Evolutionary conservation across 192 early-diverging fungal species (phyloP).

Genomic region (Physocladia obscura): DNA sequence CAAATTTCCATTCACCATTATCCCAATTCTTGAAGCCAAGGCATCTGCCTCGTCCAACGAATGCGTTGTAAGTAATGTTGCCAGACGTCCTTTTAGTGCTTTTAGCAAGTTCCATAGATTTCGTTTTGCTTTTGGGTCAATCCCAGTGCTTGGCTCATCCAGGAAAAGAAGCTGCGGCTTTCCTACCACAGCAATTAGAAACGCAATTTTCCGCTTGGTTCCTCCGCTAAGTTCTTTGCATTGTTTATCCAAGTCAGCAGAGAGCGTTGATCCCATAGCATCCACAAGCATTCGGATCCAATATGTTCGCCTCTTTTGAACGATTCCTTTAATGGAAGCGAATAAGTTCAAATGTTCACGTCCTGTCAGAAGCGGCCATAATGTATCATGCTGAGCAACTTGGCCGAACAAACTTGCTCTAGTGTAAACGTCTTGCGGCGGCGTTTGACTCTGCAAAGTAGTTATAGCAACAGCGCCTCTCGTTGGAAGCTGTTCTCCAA

Average conservation of each 20-base stretch:
- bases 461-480: slow-evolving; percentile 34
- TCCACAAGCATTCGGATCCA: slow-evolving; percentile 20
- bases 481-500: slow-evolving; percentile 32
- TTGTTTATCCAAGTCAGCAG: not conserved
- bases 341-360: slow-evolving; percentile 42
- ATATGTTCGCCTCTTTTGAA: not conserved
- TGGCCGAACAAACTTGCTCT: slow-evolving; percentile 20
- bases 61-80: slow-evolving; percentile 40
- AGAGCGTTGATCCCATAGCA: slow-evolving; percentile 7
- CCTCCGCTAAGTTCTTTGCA: slow-evolving; percentile 30
- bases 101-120: slow-evolving; percentile 34
- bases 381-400: slow-evolving; percentile 39
- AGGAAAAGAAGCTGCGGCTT: slow-evolving; percentile 29
- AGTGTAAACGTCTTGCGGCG: slow-evolving; percentile 19
- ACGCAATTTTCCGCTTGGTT: slow-evolving; percentile 21
- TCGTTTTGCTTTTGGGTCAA: slow-evolving; percentile 36
- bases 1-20: slow-evolving; percentile 32
- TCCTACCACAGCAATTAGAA: slow-evolving; percentile 32
- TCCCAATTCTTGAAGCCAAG: slow-evolving; percentile 34
- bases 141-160: slow-evolving; percentile 17
- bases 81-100: not conserved
- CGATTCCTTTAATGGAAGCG: slow-evolving; percentile 39
- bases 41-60: slow-evolving; percentile 43
- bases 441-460: slow-evolving; percentile 11
- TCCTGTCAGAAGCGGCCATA: slow-evolving; percentile 44